Percentiles rank a stretch among this genome's conserved stretches.
Conservation (phyloP, 2,329 filamentous ascomycete species). For the Talaromyces funiculosus region DNA sequence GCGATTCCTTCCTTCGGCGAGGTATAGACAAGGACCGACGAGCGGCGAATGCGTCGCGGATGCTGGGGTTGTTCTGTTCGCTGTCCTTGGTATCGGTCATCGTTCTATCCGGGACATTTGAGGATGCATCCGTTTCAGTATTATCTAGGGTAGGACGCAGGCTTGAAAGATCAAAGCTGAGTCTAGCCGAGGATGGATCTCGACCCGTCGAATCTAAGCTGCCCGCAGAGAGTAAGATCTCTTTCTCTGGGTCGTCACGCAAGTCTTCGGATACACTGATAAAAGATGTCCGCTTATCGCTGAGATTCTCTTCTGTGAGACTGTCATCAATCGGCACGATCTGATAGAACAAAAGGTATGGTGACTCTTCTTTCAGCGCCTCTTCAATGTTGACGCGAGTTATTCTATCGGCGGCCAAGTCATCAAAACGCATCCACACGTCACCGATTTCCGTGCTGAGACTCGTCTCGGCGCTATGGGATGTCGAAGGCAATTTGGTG, state of each 20-base stretch:
- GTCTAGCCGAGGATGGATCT: slow-evolving; percentile 24
- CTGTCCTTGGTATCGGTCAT: slow-evolving; percentile 21
- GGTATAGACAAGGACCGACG: slow-evolving; percentile 23
- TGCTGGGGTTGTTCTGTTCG: not conserved
- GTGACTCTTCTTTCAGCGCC: slow-evolving; percentile 77
- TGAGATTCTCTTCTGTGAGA: slow-evolving; percentile 20
- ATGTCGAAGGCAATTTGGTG: slow-evolving; percentile 28
- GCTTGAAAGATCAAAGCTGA: slow-evolving; percentile 35
- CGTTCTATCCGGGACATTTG: slow-evolving; percentile 23
- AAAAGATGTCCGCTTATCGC: slow-evolving; percentile 30
- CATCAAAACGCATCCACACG: slow-evolving; percentile 89
- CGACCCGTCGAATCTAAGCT: slow-evolving; percentile 20
- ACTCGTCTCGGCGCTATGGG: slow-evolving; percentile 22
- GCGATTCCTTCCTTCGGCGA: slow-evolving; percentile 25
- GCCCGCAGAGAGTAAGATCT: slow-evolving; percentile 16
- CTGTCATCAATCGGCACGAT: slow-evolving; percentile 76
- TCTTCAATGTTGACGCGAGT: slow-evolving; percentile 70
- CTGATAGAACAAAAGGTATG: slow-evolving; percentile 93
- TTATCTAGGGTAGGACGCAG: slow-evolving; percentile 20
- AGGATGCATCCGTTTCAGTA: slow-evolving; percentile 25
- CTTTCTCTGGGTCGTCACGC: slow-evolving; percentile 19
- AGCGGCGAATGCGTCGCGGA: slow-evolving; percentile 1
- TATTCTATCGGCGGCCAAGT: slow-evolving; percentile 69
- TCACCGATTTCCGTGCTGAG: slow-evolving; percentile 55
- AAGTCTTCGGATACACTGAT: slow-evolving; percentile 20